Evolutionary conservation across 164 flowering plant species (phyloP), one percentile per base, ranked within the genome.

Genomic region (Vitis rupestris): DNA sequence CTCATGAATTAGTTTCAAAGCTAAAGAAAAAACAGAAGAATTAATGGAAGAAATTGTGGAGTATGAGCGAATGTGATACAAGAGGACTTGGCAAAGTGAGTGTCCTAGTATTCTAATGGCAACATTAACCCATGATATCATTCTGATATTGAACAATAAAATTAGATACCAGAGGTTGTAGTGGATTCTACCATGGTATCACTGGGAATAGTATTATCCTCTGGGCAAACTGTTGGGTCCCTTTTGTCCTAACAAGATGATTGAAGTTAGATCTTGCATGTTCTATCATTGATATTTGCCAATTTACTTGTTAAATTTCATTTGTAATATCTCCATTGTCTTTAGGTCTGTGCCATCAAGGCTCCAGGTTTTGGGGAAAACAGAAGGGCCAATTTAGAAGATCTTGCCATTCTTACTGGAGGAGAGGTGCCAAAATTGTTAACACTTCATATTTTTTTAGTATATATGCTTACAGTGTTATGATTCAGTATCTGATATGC

Each of bases 291-390:
- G 59, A 16, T 56, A 15, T 56, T 16, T 16, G 9, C 61, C 13
- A 7, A 6, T 47, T 16, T 8, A 16, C 29, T 62, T 15, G 65
- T 62, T 51, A 12, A 15, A 62, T 47, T 62, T 62, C 52, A 19
- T 58, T 31, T 52, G 61, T 8, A 47, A 58, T 74, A n/a, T 77
- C 60, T 69, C 14, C 64, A 29, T 47, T 68, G 27, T 52, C 12
- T 69, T 56, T 67, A 92, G 94, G 93, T 90, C 50, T 90, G 94
- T 85, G 96, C 98, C 61, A 79, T 93, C 47, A 93, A 93, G 77
- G 84, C 98, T 81, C 98, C 98, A 73, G 94, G 98, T 67, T 93
- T 93, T 85, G 98, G 98, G 66, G 96, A 93, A 37, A 93, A 78
- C 68, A 88, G 93, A 78, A 84, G 81, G 76, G 91, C 90, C 31